A percentile compares a stretch with the other conserved stretches of the same genome.
Conservation (phyloP, 345 rosid genomes). For the Camelina hispida region DNA sequence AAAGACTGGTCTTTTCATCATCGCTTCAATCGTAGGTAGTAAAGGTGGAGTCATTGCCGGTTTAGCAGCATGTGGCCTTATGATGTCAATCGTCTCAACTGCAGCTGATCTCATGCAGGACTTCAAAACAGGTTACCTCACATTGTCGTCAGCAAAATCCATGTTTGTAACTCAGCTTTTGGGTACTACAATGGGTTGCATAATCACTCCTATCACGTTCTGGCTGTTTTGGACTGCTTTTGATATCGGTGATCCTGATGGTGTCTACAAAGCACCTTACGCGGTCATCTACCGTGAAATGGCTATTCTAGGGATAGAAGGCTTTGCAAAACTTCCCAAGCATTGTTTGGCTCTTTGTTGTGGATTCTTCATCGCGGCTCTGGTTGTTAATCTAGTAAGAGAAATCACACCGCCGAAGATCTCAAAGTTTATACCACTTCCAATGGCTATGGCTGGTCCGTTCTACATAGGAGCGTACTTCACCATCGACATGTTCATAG, state of each 20-base stretch:
- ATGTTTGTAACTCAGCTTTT: conserved; percentile 81
- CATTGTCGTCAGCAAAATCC: conserved; percentile 77
- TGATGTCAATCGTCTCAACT: conserved; percentile 85
- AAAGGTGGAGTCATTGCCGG: conserved; percentile 84
- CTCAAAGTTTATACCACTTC: conserved; percentile 46
- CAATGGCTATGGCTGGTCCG: conserved; percentile 57
- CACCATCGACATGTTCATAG: conserved; percentile 56
- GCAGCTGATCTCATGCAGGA: conserved; percentile 95
- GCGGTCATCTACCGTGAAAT: conserved; percentile 76
- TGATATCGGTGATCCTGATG: conserved; percentile 71
- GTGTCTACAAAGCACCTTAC: conserved; percentile 76
- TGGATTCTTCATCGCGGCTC: conserved; percentile 48
- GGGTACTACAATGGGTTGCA: conserved; percentile 83
- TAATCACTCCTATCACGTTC: conserved; percentile 74
- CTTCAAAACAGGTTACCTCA: conserved; percentile 81
- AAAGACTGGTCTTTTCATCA: conserved; percentile 75
- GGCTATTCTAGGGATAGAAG: conserved; percentile 47
- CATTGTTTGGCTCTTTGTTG: conserved; percentile 43
- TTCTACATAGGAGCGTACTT: conserved; percentile 52
- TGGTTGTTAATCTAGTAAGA: conserved; percentile 39
- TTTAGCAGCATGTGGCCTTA: conserved; percentile 72
- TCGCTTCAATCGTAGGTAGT: conserved; percentile 72
- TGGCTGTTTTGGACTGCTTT: conserved; percentile 85
- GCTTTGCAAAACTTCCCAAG: conserved; percentile 32
- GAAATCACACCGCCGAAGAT: conserved; percentile 19